Evolutionary conservation across 352 stramenopile species (phyloP), one percentile per base, ranked within the genome.

Genomic region (Pelagophyceae sp.): DNA sequence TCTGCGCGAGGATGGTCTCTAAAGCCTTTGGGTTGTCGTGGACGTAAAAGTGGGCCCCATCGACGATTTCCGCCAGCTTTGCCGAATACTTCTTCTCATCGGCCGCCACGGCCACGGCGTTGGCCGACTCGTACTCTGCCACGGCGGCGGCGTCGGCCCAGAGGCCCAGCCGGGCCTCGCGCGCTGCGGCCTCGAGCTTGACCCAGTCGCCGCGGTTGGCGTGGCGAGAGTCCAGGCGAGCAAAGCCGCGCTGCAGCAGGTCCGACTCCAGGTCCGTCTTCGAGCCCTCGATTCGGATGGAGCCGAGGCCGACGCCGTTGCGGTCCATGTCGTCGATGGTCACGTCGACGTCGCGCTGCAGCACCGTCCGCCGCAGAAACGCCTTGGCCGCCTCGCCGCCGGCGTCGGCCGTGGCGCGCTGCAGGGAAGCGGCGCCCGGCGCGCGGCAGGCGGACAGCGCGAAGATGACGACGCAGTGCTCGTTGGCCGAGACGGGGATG

Each of bases 291-390:
- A 96, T 76, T 74, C 86, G 94, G 65, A 97, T 78, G 50, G 87
- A 84, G 31, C 93, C 93, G 37, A 98, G 93, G 1, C 89, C 91
- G 60, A 95, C 95, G 33, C 93, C 93, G 75, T 89, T 90, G 60
- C 92, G 92, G 80, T 98, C 93, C 90, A 96, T 96, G 81, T 95
- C 90, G 71, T 93, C 90, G 27, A 97, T 91, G 75, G 92, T 87
- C 17, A 97, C 85, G 72, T 90, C 87, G 38, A 98, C 92, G 64
- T 94, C 90, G 63, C 92, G 91, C 81, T 98, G 92, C 83, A 95
- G 92, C 69, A 96, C 5, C 1, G 11, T 27, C 15, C 33, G 33
- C 17, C 92, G 91, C 29, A 90, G 91, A 75, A 93, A 96, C 31
- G 90, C 83, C 78, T 91, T 88, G 11, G 93, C 89, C 54, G 93